Base-by-base conservation (phyloP, 352 stramenopile species). In the Globisporangium paddicum region DNA sequence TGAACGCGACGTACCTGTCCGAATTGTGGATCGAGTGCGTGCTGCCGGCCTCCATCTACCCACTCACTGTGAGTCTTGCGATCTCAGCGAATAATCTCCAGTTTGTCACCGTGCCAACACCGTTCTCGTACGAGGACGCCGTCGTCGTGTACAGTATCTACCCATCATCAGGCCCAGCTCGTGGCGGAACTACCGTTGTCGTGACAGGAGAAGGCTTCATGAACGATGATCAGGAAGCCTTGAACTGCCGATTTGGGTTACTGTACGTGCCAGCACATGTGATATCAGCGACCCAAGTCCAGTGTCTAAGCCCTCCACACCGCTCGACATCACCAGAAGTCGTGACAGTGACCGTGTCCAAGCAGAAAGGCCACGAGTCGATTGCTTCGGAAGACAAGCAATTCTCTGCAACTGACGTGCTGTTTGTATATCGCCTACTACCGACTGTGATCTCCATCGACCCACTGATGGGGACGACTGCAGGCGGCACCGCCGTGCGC, bases 221-320 rank as follows among this genome's bases (percentile, higher is more conserved):
- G 9, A 6, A 46, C 5, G 46, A 49, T 0, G 30, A 30, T 6
- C 13, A 37, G 0, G 37, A 47, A 0, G 41, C 23, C 9, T 44
- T 82, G 3, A 69, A 68, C 21, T 87, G 77, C 34, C 47, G 46
- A 2, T 87, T 87, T 66, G 77, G 71, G 2, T 18, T 56, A 13
- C 51, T 50, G 1, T 37, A 73, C 9, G 71, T 76, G 1, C 25
- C 45, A 18, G 76, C 69, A 2, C 41, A 40, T 0, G 62, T 86
- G 23, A 19, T 63, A 10, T 63, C 48, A 5, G 10, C 64, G 13
- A 48, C 59, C 19, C 8, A 38, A 23, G 51, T 52, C 13, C 51
- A 67, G 35, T 86, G 73, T 35, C 13, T 63, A 14, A 66, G 68
- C 14, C 73, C 75, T 16, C 50, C 73, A 6, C 54, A 63, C 18